These are phyloP conservation scores for Nicotiana undulata DNA, from an alignment of 257 asterid species.

Conservation along the genomic window DNA sequence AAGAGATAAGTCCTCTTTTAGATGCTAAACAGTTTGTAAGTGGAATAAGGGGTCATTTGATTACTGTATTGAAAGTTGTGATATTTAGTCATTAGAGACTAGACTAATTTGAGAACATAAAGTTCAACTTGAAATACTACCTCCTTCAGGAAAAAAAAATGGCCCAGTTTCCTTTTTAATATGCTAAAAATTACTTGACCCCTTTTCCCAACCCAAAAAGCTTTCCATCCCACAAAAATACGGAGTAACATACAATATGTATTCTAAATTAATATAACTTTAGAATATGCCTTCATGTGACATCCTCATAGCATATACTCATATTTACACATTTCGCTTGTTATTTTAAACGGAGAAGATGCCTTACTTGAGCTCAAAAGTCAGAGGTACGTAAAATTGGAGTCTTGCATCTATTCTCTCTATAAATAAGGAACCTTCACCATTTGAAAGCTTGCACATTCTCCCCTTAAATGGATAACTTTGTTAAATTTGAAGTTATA, in stretches of 20 bases:
- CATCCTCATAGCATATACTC: neutral
- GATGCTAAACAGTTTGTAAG: neutral
- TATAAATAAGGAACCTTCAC: neutral
- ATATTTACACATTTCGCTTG: neutral
- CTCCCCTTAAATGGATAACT: neutral
- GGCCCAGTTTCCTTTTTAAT: neutral
- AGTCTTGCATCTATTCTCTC: neutral
- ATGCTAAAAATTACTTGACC: neutral
- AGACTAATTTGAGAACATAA: conserved; percentile 2
- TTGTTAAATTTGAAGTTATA: neutral
- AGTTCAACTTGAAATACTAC: neutral
- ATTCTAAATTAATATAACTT: neutral
- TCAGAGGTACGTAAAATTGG: neutral
- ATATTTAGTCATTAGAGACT: neutral
- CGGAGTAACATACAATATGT: neutral
- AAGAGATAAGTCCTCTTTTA: neutral
- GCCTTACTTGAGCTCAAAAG: neutral
- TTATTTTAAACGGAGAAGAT: neutral
- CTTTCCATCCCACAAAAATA: neutral
- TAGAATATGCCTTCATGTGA: neutral
- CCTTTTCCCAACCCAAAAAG: neutral
- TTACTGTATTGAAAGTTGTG: neutral
- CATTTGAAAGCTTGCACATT: neutral
- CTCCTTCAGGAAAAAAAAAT: neutral
- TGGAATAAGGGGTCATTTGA: neutral